Percentiles rank a stretch among this genome's conserved stretches.
phyloP scores from a whole-genome alignment of 106 monocot species.

The Dendrobium officinale region DNA sequence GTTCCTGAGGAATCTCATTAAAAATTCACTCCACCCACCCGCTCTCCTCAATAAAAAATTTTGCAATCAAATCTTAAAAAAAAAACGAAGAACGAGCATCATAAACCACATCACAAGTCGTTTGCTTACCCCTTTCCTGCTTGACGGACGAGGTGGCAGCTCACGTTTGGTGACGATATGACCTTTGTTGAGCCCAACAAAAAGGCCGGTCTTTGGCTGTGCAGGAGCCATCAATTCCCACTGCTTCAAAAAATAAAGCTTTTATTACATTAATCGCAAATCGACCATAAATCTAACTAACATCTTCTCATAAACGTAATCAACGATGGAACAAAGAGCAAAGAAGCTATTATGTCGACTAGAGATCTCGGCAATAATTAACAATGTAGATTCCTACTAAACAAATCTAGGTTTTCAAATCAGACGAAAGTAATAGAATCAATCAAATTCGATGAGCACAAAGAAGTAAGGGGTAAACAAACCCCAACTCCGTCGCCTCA shows the following conservation, averaged over 20 bases:
- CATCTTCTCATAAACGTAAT: neutral
- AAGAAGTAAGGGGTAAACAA: neutral
- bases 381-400: neutral
- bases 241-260: neutral
- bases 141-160: conserved; percentile 27
- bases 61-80: neutral
- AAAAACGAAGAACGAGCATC: neutral
- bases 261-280: neutral
- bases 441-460: neutral
- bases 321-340: neutral
- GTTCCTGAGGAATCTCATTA: no score
- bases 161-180: conserved; percentile 44
- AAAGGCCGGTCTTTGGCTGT: conserved; percentile 36
- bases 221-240: conserved; percentile 21
- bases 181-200: conserved; percentile 42
- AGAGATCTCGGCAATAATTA: neutral
- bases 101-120: neutral
- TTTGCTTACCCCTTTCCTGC: conserved; percentile 25
- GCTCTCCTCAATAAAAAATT: no score
- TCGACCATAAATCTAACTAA: neutral
- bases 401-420: neutral
- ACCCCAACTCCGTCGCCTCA: neutral
- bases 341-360: neutral
- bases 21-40: no score
- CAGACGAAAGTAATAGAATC: neutral